Base-by-base conservation (phyloP, 371 early-diverging fungal genomes). In the Haplosporangium sp. region DNA sequence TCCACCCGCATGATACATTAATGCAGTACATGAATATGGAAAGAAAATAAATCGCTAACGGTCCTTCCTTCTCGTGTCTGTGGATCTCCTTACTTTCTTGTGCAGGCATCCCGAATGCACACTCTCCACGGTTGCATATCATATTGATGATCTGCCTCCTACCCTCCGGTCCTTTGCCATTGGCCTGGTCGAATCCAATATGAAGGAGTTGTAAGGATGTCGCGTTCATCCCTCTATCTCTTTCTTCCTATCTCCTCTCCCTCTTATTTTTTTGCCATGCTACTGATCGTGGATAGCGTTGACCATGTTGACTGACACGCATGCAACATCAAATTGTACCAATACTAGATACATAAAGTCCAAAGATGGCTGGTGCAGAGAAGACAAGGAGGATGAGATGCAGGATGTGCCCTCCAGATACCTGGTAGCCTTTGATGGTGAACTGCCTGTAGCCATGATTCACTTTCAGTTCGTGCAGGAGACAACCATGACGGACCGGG, bases 381-480 rank as follows among this genome's bases (percentile, higher is more conserved):
- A 73, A 42, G 82, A 81, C 45, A 89, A 89, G 64, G 80, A 77
- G 20, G 64, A 71, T 9, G 87, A 89, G 66, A 85, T 89, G 85
- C 64, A 74, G 18, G 83, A 81, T 29, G 70, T 74, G 2, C 69
- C 75, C 51, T 83, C 86, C 10, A 81, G 89, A 0, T 89, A 89
- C 59, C 73, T 87, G 45, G 73, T 89, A 41, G 82, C 85, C 21
- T 67, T 85, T 37, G 77, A 84, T 23, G 71, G 68, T 5, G 62
- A 67, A 2, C 62, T 80, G 63, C 84, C 86, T 5, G 67, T 67
- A 8, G 85, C 82, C 36, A 67, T 84, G 55, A 75, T 87, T 46
- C 73, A 83, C 46, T 89, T 90, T 68, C 89, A 88, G 70, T 85
- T 90, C 81, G 74, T 85, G 5, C 80, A 82, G 41, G 90, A 89